Conservation (phyloP, 208 protist genomes). For the Trypanosoma vivax region DNA sequence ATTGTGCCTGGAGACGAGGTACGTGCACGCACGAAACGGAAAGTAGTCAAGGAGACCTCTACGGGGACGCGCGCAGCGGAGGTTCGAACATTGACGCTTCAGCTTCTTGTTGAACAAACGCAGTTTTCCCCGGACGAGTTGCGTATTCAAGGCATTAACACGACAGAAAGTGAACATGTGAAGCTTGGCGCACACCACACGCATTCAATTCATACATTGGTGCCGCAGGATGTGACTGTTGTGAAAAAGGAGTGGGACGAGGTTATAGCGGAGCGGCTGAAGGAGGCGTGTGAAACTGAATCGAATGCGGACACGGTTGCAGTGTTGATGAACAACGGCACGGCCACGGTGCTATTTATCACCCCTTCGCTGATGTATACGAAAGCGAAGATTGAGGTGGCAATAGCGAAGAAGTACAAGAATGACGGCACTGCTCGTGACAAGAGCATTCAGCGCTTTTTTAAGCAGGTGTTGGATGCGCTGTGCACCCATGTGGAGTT, state of each 20-base stretch:
- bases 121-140: slow-evolving; percentile 74
- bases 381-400: slow-evolving; percentile 85
- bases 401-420: slow-evolving; percentile 81
- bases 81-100: slow-evolving; percentile 52
- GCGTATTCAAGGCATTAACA: slow-evolving; percentile 83
- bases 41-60: slow-evolving; percentile 57
- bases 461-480: slow-evolving; percentile 84
- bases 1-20: slow-evolving; percentile 82
- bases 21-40: slow-evolving; percentile 65
- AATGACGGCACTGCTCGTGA: slow-evolving; percentile 75
- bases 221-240: slow-evolving; percentile 86
- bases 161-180: slow-evolving; percentile 82
- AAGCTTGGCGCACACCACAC: slow-evolving; percentile 92
- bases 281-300: slow-evolving; percentile 70
- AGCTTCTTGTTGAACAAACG: slow-evolving; percentile 49
- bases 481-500: slow-evolving; percentile 90
- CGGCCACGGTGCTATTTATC: slow-evolving; percentile 90
- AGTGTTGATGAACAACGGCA: slow-evolving; percentile 93
- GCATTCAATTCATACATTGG: slow-evolving; percentile 83
- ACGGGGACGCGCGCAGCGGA: slow-evolving; percentile 37
- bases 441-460: slow-evolving; percentile 91
- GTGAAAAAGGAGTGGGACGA: slow-evolving; percentile 91
- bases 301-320: slow-evolving; percentile 87
- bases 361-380: slow-evolving; percentile 89
- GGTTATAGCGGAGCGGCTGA: slow-evolving; percentile 40